Evolutionary conservation across 306 rosid species (phyloP).

Genomic region (Mucuna pruriens): DNA sequence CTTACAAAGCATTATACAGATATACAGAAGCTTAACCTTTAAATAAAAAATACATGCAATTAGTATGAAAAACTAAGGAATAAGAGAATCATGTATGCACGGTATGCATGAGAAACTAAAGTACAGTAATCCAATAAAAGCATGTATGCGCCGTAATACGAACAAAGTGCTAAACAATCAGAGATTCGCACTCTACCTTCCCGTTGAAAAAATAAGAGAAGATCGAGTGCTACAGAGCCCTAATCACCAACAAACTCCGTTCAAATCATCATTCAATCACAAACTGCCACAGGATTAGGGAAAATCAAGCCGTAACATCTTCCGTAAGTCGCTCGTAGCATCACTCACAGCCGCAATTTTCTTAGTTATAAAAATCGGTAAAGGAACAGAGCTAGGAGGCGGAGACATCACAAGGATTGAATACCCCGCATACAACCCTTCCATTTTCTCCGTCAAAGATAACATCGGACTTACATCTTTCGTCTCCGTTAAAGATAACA

Average conservation of each 20-base stretch:
- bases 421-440: slow-evolving; percentile 54
- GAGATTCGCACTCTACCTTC: slow-evolving; percentile 32
- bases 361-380: slow-evolving; percentile 55
- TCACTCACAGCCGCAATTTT: neutral
- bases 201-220: slow-evolving; percentile 63
- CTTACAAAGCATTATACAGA: neutral
- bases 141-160: slow-evolving; percentile 8
- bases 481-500: no score
- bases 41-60: neutral
- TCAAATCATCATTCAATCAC: neutral
- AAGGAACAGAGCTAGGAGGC: slow-evolving; percentile 63
- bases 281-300: neutral
- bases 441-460: neutral
- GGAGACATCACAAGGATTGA: slow-evolving; percentile 45
- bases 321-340: slow-evolving; percentile 49
- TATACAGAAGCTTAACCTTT: neutral
- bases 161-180: slow-evolving; percentile 27
- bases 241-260: slow-evolving; percentile 31
- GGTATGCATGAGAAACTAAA: no score
- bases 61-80: neutral
- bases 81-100: no score
- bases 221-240: slow-evolving; percentile 34
- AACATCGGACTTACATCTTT: neutral
- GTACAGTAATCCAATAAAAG: neutral
- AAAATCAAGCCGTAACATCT: slow-evolving; percentile 48